A percentile compares a stretch with the other conserved stretches of the same genome.
Conservation (phyloP, 2,329 filamentous ascomycete genomes). For the Penicillium sp. region DNA sequence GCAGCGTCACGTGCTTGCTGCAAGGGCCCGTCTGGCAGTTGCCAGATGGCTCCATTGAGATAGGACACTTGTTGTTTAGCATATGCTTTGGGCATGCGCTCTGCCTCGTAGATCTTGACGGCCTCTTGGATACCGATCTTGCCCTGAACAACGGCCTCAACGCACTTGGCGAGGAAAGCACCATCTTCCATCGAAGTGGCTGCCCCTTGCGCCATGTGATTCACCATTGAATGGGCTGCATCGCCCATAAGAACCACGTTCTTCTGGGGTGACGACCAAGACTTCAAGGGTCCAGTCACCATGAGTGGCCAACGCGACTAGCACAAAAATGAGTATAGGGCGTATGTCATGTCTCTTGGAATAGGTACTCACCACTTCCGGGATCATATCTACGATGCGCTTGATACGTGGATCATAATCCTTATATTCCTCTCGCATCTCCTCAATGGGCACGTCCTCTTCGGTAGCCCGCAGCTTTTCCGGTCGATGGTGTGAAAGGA, state of each 20-base stretch:
- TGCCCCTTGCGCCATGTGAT: slow-evolving; percentile 48
- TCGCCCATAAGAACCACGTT: slow-evolving; percentile 49
- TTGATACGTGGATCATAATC: slow-evolving; percentile 49
- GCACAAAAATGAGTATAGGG: not conserved
- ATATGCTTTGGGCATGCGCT: slow-evolving; percentile 45
- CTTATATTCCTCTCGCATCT: slow-evolving; percentile 45
- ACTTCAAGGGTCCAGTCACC: slow-evolving; percentile 43
- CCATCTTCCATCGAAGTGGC: slow-evolving; percentile 50
- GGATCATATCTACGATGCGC: slow-evolving; percentile 44
- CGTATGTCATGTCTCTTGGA: not conserved
- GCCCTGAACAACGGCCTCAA: slow-evolving; percentile 37
- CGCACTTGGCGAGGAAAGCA: slow-evolving; percentile 40
- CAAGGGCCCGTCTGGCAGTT: slow-evolving; percentile 35
- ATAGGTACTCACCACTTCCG: slow-evolving; percentile 24
- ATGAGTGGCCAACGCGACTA: slow-evolving; percentile 45
- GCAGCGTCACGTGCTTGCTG: slow-evolving; percentile 38
- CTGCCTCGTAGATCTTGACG: slow-evolving; percentile 41
- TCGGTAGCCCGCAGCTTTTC: slow-evolving; percentile 38
- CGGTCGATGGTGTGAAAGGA: slow-evolving; percentile 44
- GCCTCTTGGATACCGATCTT: slow-evolving; percentile 36
- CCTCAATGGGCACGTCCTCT: slow-evolving; percentile 43
- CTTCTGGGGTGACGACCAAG: slow-evolving; percentile 43
- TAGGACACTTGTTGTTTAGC: slow-evolving; percentile 46
- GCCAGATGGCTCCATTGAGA: slow-evolving; percentile 40
- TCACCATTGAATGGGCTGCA: slow-evolving; percentile 45